Evolutionary conservation across 2,329 filamentous ascomycete genomes (phyloP).

Genomic region (Aspergillus nomiae): DNA sequence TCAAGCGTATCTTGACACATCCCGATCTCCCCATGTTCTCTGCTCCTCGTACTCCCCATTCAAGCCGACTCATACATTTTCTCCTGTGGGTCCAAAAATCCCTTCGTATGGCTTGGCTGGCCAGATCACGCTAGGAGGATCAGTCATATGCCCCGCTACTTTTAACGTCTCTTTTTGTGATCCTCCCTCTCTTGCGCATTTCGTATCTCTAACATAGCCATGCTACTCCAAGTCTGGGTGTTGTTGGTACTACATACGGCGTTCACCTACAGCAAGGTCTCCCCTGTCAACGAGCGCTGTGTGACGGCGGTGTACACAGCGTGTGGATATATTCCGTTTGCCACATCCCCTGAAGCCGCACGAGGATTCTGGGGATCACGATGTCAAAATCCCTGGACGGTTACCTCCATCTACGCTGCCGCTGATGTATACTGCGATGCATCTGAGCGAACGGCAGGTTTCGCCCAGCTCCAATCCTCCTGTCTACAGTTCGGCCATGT

Average conservation of each 20-base stretch:
- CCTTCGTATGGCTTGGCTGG: background rate
- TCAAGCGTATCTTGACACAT: background rate
- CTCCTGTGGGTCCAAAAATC: background rate
- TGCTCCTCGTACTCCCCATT: background rate
- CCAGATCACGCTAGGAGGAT: background rate
- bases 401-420: slow-evolving; percentile 40
- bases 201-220: slow-evolving; percentile 7
- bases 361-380: slow-evolving; percentile 24
- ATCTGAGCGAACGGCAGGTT: slow-evolving; percentile 23
- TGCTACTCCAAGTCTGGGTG: slow-evolving; percentile 23
- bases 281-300: slow-evolving; percentile 31
- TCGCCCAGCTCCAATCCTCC: slow-evolving; percentile 22
- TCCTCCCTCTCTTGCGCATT: background rate
- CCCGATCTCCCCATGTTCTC: background rate
- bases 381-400: slow-evolving; percentile 36
- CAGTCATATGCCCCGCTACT: slow-evolving; percentile 3
- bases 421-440: slow-evolving; percentile 35
- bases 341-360: slow-evolving; percentile 15
- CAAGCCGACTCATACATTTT: background rate
- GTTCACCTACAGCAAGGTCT: slow-evolving; percentile 10
- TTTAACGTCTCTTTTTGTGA: background rate
- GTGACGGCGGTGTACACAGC: slow-evolving; percentile 35
- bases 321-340: slow-evolving; percentile 35
- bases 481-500: slow-evolving; percentile 29
- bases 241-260: slow-evolving; percentile 13